Percentiles rank a stretch among this genome's conserved stretches.
Conservation (phyloP, 2,329 filamentous ascomycete species). For the Pestalotiopsis sp. region DNA sequence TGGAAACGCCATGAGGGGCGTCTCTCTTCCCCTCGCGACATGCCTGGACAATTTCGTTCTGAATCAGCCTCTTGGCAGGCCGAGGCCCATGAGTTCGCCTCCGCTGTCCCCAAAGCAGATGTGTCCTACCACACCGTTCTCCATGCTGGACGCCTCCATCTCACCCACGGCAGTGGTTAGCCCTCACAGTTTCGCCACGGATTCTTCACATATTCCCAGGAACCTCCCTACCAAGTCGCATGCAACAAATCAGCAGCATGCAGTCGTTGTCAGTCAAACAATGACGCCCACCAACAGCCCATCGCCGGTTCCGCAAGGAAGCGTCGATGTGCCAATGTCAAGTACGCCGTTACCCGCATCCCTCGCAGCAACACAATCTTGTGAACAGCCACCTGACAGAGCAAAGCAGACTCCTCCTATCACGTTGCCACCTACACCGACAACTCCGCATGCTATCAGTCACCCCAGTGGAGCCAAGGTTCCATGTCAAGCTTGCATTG, state of each 20-base stretch:
- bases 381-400: slow-evolving; percentile 12
- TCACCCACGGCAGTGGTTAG: not conserved
- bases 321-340: slow-evolving; percentile 10
- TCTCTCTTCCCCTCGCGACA: slow-evolving; percentile 32
- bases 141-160: not conserved
- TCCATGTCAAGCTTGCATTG: slow-evolving; percentile 31
- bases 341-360: slow-evolving; percentile 24
- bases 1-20: slow-evolving; percentile 29
- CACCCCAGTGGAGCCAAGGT: slow-evolving; percentile 23
- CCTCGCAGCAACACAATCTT: slow-evolving; percentile 14
- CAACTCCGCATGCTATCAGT: slow-evolving; percentile 7
- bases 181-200: not conserved
- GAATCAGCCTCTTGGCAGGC: slow-evolving; percentile 25
- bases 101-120: slow-evolving; percentile 28
- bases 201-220: not conserved
- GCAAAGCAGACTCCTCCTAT: slow-evolving; percentile 3
- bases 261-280: slow-evolving; percentile 14
- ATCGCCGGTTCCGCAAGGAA: not conserved
- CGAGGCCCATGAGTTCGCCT: slow-evolving; percentile 30
- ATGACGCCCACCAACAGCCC: slow-evolving; percentile 8
- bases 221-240: not conserved
- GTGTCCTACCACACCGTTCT: slow-evolving; percentile 22
- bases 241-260: not conserved
- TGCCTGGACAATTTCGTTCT: slow-evolving; percentile 34
- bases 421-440: slow-evolving; percentile 5